Percentiles rank a stretch among this genome's conserved stretches.
These are phyloP conservation scores for Metarhizium brunneum DNA, from an alignment of 2,329 filamentous ascomycete genomes.

Conservation along the genomic window DNA sequence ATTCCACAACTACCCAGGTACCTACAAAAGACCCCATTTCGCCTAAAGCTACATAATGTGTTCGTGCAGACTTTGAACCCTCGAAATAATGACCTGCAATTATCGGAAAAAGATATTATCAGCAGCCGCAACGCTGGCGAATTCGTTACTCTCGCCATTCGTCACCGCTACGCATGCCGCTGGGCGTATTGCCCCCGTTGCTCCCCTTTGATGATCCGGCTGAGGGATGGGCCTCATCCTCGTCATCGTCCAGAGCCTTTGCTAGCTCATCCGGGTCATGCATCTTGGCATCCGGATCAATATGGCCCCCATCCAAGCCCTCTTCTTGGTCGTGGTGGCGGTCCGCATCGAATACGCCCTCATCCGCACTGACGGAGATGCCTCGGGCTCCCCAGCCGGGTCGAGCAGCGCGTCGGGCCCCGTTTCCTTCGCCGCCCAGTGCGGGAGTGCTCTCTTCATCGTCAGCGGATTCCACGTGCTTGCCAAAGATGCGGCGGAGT, in stretches of 20 bases:
- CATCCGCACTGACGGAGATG: constrained; percentile 58
- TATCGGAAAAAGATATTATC: not conserved
- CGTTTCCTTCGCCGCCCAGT: constrained; percentile 27
- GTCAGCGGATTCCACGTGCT: constrained; percentile 40
- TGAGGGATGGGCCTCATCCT: constrained; percentile 23
- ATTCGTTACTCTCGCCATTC: constrained; percentile 32
- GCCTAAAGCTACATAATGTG: not conserved
- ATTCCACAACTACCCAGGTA: not conserved
- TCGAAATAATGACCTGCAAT: not conserved
- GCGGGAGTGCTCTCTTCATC: constrained; percentile 52
- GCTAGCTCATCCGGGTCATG: constrained; percentile 57
- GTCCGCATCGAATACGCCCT: constrained; percentile 44
- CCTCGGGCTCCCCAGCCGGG: constrained; percentile 55
- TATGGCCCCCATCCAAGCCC: constrained; percentile 29
- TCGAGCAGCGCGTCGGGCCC: constrained; percentile 22
- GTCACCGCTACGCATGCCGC: constrained; percentile 34
- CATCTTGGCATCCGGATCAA: constrained; percentile 58
- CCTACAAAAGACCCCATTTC: not conserved
- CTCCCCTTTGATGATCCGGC: constrained; percentile 15
- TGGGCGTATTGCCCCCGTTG: constrained; percentile 20
- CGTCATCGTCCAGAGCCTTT: constrained; percentile 47
- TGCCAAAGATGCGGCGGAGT: constrained; percentile 66
- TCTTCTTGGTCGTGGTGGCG: constrained; percentile 36
- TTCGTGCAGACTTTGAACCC: not conserved
- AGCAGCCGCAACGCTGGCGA: not conserved